Base-by-base conservation (phyloP, 805 yeast species). In the Candida orba region DNA sequence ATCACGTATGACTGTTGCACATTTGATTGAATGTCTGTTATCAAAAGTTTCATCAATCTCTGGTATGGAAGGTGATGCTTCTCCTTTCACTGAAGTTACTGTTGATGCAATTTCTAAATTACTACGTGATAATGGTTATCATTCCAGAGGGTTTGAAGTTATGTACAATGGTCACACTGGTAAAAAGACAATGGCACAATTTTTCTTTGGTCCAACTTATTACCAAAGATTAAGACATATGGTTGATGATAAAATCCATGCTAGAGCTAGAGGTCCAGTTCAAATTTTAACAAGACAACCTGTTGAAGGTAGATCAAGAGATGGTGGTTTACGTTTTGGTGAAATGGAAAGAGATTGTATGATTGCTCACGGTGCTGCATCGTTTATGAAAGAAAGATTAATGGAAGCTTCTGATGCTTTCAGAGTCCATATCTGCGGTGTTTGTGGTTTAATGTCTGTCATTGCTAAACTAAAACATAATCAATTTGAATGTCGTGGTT, bases 301-400 rank as follows among this genome's bases (percentile, higher is more conserved):
- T 5, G 96, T 90, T 50, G 98, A 91, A 69, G 99, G 99, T 80
- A 82, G 99, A 68, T 89, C 97, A 15, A 81, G 99, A 71, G 98
- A 93, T 68, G 99, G 99, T 79, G 99, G 99, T 57, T 74, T 91
- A 65, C 87, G 99, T 69, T 90, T 91, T 78, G 99, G 99, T 61
- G 99, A 91, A 68, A 93, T 93, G 99, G 99, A 93, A 71, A 87
- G 99, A 73, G 99, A 93, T 76, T 93, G 99, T 84, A 91, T 93
- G 97, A 93, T 93, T 74, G 99, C 99, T 2, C 98, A 93, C 64
- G 99, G 99, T 65, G 98, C 97, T 13, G 97, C 99, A 4, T 95
- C 97, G 8, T 91, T 93, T 73, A 77, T 93, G 71, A 89, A 91
- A 67, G 99, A 93, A 71, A 78, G 99, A 65, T 73, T 93, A 65